A percentile compares a stretch with the other conserved stretches of the same genome.
phyloP scores from a whole-genome alignment of 306 rosid genomes.

The Begonia masoniana region DNA sequence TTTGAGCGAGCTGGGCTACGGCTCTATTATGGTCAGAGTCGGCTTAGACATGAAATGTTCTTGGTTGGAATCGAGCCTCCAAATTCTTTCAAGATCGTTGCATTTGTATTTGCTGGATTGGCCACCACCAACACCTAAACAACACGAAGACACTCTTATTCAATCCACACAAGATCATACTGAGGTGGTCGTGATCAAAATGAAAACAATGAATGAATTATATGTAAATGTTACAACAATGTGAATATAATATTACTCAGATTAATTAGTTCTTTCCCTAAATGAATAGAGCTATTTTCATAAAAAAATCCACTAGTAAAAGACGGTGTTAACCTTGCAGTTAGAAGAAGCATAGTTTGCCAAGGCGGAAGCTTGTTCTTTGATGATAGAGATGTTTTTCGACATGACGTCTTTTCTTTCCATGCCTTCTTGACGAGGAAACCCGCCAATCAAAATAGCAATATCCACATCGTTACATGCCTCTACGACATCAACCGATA shows the following conservation, averaged over 20 bases:
- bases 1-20: conserved; percentile 68
- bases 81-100: conserved; percentile 68
- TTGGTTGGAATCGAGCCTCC: conserved; percentile 72
- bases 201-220: background rate
- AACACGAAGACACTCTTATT: background rate
- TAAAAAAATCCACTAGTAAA: background rate
- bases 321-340: conserved; percentile 48
- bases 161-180: too few relatives aligned
- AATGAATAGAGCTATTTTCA: background rate
- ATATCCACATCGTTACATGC: conserved; percentile 83
- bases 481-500: conserved; percentile 89
- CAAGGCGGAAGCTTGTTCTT: conserved; percentile 94
- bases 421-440: conserved; percentile 97
- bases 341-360: conserved; percentile 84
- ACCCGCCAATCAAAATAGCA: conserved; percentile 97
- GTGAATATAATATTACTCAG: conserved; percentile 37
- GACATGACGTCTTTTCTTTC: conserved; percentile 96
- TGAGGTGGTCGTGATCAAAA: too few relatives aligned
- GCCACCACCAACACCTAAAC: conserved; percentile 84
- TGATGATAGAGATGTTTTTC: conserved; percentile 80
- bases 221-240: too few relatives aligned
- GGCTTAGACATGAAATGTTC: conserved; percentile 69
- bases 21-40: conserved; percentile 93
- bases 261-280: background rate
- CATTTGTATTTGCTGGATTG: conserved; percentile 91